phyloP scores from a whole-genome alignment of 768 basidiomycete genomes.

The Pilatotrama ljubarskyi region DNA sequence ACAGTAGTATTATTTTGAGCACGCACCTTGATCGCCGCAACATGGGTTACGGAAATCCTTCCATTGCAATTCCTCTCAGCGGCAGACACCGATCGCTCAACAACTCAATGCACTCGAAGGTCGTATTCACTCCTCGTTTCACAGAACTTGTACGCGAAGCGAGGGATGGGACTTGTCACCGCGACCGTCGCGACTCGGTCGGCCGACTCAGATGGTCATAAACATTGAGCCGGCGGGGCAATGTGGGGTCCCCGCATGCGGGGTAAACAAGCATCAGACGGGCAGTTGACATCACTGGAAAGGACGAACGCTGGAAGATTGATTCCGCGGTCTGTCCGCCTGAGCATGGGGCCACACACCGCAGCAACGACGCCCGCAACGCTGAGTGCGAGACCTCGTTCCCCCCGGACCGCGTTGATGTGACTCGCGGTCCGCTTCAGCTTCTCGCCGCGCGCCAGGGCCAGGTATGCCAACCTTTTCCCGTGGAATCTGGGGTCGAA shows the following conservation, averaged over 20 bases:
- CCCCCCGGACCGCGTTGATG: conserved; percentile 15
- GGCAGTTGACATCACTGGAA: conserved; percentile 6
- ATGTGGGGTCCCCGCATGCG: conserved; percentile 1
- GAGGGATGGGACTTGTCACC: too few species aligned
- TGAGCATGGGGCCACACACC: conserved; percentile 10
- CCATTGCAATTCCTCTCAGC: too few species aligned
- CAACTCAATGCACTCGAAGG: too few species aligned
- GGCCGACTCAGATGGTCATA: neutral
- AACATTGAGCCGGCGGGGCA: conserved; percentile 8
- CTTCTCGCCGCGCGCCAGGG: conserved; percentile 5
- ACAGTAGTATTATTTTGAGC: too few species aligned
- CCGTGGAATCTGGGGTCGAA: conserved; percentile 3
- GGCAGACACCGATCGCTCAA: too few species aligned
- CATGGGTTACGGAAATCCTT: too few species aligned
- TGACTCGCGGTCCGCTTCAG: neutral
- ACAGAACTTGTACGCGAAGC: too few species aligned
- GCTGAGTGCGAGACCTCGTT: neutral
- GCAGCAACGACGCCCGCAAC: neutral
- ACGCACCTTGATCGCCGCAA: neutral
- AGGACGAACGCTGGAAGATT: neutral
- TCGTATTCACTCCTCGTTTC: too few species aligned
- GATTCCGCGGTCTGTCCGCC: conserved; percentile 6
- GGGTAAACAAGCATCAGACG: conserved; percentile 3
- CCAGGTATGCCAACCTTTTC: conserved; percentile 5
- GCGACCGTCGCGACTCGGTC: neutral